Conservation (phyloP, 768 basidiomycete genomes). For the Trametes cinnabarina region DNA sequence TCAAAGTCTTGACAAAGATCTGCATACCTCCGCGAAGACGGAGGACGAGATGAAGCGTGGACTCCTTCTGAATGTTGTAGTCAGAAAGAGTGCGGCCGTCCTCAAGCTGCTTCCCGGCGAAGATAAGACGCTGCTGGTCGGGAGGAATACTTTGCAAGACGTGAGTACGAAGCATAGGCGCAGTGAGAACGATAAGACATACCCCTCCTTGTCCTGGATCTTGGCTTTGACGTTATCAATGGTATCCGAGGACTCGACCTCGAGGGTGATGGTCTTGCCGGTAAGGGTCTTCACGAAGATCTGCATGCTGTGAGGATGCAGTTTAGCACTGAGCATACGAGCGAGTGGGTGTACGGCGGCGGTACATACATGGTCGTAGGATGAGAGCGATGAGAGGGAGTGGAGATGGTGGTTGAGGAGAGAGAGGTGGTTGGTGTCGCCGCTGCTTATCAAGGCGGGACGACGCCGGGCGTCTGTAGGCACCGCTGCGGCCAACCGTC, state of each 20-base stretch:
- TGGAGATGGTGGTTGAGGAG: conserved; percentile 9
- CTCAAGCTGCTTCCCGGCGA: conserved; percentile 93
- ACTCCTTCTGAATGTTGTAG: conserved; percentile 95
- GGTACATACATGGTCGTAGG: neutral
- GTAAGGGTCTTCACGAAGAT: conserved; percentile 88
- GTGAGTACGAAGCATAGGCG: neutral
- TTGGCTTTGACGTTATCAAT: conserved; percentile 79
- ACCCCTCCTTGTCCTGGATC: conserved; percentile 83
- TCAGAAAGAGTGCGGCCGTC: conserved; percentile 88
- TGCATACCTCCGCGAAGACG: conserved; percentile 35
- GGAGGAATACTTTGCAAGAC: conserved; percentile 52
- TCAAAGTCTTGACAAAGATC: conserved; percentile 37
- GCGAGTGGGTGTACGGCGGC: too few relatives aligned
- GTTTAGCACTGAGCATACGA: neutral
- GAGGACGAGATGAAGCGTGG: conserved; percentile 70
- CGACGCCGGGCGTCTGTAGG: conserved; percentile 2
- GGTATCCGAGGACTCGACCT: conserved; percentile 77
- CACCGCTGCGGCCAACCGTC: neutral
- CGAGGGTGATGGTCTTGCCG: conserved; percentile 86
- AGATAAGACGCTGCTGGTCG: conserved; percentile 93
- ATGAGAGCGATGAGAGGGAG: neutral
- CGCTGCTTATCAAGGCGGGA: conserved; percentile 9
- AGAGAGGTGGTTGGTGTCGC: neutral
- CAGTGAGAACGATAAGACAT: neutral
- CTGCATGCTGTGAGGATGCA: conserved; percentile 55